A percentile compares a stretch with the other conserved stretches of the same genome.
These are phyloP conservation scores for Pichia phayaonensis DNA, from an alignment of 805 yeast species.

Conservation along the genomic window DNA sequence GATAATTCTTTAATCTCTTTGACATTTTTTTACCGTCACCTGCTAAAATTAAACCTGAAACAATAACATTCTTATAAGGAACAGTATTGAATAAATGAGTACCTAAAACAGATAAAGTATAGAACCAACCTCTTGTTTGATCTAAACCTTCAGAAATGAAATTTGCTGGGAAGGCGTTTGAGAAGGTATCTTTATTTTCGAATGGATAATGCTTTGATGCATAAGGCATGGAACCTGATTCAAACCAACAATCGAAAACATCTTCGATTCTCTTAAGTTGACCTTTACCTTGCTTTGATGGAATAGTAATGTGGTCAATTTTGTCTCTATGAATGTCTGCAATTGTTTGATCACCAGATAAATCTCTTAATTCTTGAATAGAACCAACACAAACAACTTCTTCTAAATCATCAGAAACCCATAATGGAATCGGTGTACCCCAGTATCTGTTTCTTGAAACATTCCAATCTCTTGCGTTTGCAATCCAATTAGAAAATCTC, in stretches of 20 bases:
- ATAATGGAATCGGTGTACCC: conserved; percentile 99
- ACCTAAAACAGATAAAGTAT: conserved; percentile 91
- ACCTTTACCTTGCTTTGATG: conserved; percentile 87
- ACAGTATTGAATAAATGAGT: conserved; percentile 88
- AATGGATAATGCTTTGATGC: conserved; percentile 97
- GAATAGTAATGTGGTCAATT: conserved; percentile 88
- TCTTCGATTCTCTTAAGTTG: conserved; percentile 84
- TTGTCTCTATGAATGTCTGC: conserved; percentile 91
- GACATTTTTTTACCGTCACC: conserved; percentile 99
- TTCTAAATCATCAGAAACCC: conserved; percentile 91
- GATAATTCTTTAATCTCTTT: conserved; percentile 94
- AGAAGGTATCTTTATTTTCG: conserved; percentile 62
- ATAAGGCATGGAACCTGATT: conserved; percentile 98
- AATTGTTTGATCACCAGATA: conserved; percentile 75
- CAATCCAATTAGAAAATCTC: conserved; percentile 96
- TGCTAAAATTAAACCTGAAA: conserved; percentile 93
- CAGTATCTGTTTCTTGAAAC: conserved; percentile 97
- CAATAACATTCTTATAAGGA: conserved; percentile 93
- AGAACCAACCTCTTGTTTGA: conserved; percentile 99
- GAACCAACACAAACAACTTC: conserved; percentile 94
- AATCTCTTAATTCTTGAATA: conserved; percentile 72
- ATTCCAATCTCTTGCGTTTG: conserved; percentile 99
- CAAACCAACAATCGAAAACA: conserved; percentile 99
- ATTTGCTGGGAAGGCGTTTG: conserved; percentile 85
- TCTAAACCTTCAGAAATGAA: conserved; percentile 98